phyloP scores from a whole-genome alignment of 2,329 filamentous ascomycete genomes.

The Xylaria sp. region DNA sequence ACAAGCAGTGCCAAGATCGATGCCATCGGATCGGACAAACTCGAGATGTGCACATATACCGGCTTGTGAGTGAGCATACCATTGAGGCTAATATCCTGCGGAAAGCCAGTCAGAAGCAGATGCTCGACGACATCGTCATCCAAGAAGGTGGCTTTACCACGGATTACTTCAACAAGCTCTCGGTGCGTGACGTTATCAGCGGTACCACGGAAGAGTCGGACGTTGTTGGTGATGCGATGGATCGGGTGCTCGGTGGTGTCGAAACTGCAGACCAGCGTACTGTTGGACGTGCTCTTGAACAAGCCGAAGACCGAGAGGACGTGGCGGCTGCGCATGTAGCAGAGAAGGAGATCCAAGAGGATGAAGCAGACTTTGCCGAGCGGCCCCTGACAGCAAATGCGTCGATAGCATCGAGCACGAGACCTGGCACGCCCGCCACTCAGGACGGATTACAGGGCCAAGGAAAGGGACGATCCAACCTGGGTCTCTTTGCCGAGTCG shows the following conservation, averaged over 20 bases:
- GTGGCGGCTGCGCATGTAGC: constrained; percentile 81
- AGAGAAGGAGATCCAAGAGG: constrained; percentile 80
- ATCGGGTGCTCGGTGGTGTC: constrained; percentile 69
- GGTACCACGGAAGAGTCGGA: constrained; percentile 50
- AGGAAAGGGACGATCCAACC: constrained; percentile 31
- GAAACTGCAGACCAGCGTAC: constrained; percentile 56
- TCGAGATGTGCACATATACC: constrained; percentile 95
- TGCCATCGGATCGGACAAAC: constrained; percentile 97
- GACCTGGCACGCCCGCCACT: constrained; percentile 45
- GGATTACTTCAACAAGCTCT: constrained; percentile 81
- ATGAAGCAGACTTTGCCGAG: constrained; percentile 80
- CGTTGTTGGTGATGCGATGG: constrained; percentile 63
- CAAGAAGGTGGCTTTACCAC: constrained; percentile 98
- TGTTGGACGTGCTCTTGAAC: constrained; percentile 71
- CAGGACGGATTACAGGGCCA: constrained; percentile 35
- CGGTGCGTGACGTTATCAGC: constrained; percentile 62
- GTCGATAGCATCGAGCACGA: constrained; percentile 46
- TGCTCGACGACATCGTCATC: constrained; percentile 96
- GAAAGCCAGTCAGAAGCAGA: constrained; percentile 94
- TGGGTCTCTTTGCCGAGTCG: constrained; percentile 37
- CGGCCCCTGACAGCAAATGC: constrained; percentile 41
- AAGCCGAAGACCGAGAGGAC: constrained; percentile 89
- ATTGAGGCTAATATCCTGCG: constrained; percentile 97
- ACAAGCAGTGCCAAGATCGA: constrained; percentile 97
- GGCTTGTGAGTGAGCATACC: constrained; percentile 85